Conservation (phyloP, 768 basidiomycete species). For the Tulasnella sp. region DNA sequence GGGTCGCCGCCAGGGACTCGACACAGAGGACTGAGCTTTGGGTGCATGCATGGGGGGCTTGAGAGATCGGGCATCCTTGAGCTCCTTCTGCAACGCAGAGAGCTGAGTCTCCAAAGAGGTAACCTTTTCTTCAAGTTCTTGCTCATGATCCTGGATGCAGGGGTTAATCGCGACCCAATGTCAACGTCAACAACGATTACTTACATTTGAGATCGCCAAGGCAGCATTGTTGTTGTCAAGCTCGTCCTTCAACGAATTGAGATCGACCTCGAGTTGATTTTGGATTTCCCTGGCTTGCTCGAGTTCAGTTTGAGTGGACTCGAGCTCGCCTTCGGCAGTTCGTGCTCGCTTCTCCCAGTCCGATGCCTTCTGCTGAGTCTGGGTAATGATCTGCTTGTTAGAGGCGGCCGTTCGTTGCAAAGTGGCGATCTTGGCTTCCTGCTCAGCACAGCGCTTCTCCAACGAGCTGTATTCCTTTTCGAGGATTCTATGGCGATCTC, state of each 20-base stretch:
- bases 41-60: constrained; percentile 3
- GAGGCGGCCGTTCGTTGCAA: constrained; percentile 58
- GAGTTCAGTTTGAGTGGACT: constrained; percentile 55
- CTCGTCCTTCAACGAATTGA: constrained; percentile 61
- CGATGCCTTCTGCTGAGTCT: constrained; percentile 70
- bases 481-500: constrained; percentile 54
- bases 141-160: constrained; percentile 60
- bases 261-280: constrained; percentile 65
- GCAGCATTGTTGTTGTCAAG: constrained; percentile 74
- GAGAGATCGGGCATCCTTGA: constrained; percentile 45
- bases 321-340: constrained; percentile 63
- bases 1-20: neutral
- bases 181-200: constrained; percentile 16
- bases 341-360: constrained; percentile 81
- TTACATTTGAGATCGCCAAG: constrained; percentile 63
- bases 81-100: constrained; percentile 55
- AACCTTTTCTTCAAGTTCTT: constrained; percentile 64
- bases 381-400: constrained; percentile 59
- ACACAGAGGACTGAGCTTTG: neutral
- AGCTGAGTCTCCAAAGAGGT: constrained; percentile 58
- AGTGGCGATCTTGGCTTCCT: constrained; percentile 58
- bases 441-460: constrained; percentile 70
- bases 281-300: constrained; percentile 66
- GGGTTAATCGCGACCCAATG: constrained; percentile 18
- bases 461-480: constrained; percentile 65